phyloP scores from a whole-genome alignment of 148 eudicot genomes.

The Simmondsia chinensis region DNA sequence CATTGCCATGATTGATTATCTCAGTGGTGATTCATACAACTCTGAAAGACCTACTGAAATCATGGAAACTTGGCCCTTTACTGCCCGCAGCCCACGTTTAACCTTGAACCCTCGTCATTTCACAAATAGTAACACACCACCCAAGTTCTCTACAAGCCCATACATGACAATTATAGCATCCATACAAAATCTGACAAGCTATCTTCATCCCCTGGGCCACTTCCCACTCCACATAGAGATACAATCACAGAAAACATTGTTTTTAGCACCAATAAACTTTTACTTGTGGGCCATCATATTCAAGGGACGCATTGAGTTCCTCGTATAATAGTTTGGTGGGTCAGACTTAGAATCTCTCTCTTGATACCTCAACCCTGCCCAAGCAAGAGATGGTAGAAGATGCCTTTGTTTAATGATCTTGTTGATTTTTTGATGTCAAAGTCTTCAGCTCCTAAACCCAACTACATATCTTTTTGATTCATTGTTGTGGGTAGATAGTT shows the following conservation, averaged over 20 bases:
- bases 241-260: slow-evolving; percentile 70
- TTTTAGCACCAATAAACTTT: slow-evolving; percentile 43
- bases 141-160: slow-evolving; percentile 38
- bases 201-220: slow-evolving; percentile 24
- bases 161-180: slow-evolving; percentile 26
- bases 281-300: slow-evolving; percentile 33
- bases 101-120: slow-evolving; percentile 41
- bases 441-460: slow-evolving; percentile 42
- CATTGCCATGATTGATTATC: slow-evolving; percentile 40
- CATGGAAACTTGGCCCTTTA: slow-evolving; percentile 19
- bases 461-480: slow-evolving; percentile 24
- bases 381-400: slow-evolving; percentile 61
- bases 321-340: slow-evolving; percentile 64
- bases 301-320: slow-evolving; percentile 49
- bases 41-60: slow-evolving; percentile 28
- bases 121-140: slow-evolving; percentile 38
- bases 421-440: slow-evolving; percentile 74
- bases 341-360: slow-evolving; percentile 51
- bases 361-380: slow-evolving; percentile 39
- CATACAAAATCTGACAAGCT: slow-evolving; percentile 28
- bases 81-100: slow-evolving; percentile 23
- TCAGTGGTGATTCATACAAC: slow-evolving; percentile 55
- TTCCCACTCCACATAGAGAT: slow-evolving; percentile 75
- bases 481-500: too few species aligned
- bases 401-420: slow-evolving; percentile 69